These are phyloP conservation scores for Colletotrichum graminicola DNA, from an alignment of 2,329 filamentous ascomycete species.

Conservation along the genomic window DNA sequence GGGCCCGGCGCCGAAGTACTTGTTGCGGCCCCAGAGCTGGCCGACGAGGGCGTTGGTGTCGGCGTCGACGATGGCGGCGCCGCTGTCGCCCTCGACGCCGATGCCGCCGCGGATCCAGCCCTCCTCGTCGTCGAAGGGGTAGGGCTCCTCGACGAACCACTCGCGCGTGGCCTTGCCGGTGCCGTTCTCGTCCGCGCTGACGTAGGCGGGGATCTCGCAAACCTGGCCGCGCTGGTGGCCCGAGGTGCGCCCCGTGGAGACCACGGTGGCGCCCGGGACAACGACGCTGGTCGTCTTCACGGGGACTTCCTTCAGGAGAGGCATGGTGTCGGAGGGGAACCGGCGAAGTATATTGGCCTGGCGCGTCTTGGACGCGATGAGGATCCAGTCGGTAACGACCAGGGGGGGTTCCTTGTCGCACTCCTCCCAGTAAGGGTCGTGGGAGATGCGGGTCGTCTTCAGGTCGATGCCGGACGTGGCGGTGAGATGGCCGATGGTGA, in stretches of 20 bases:
- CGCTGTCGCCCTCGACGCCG: constrained; percentile 59
- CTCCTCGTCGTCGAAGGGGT: constrained; percentile 52
- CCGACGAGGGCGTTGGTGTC: constrained; percentile 55
- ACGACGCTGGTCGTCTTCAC: constrained; percentile 50
- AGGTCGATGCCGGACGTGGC: constrained; percentile 58
- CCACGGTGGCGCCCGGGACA: constrained; percentile 52
- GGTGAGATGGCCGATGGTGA: constrained; percentile 52
- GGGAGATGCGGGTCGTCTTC: constrained; percentile 58
- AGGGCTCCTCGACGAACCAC: constrained; percentile 60
- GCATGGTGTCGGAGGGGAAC: constrained; percentile 53
- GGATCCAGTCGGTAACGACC: constrained; percentile 59
- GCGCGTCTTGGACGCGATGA: constrained; percentile 52
- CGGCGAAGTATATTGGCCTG: constrained; percentile 58
- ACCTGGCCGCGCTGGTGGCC: constrained; percentile 57
- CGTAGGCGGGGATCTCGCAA: constrained; percentile 58
- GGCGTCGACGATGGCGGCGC: constrained; percentile 58
- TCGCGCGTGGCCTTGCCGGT: constrained; percentile 58
- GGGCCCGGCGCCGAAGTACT: constrained; percentile 57
- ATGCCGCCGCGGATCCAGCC: constrained; percentile 61
- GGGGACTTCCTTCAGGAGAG: constrained; percentile 49
- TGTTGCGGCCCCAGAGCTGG: constrained; percentile 60
- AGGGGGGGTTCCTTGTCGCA: constrained; percentile 55
- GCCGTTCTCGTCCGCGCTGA: constrained; percentile 54
- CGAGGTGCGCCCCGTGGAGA: constrained; percentile 58
- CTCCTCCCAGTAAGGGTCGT: constrained; percentile 61